Percentiles rank a stretch among this genome's conserved stretches.
Conservation (phyloP, 192 early-diverging fungal species). For the Coemansia sp. region DNA sequence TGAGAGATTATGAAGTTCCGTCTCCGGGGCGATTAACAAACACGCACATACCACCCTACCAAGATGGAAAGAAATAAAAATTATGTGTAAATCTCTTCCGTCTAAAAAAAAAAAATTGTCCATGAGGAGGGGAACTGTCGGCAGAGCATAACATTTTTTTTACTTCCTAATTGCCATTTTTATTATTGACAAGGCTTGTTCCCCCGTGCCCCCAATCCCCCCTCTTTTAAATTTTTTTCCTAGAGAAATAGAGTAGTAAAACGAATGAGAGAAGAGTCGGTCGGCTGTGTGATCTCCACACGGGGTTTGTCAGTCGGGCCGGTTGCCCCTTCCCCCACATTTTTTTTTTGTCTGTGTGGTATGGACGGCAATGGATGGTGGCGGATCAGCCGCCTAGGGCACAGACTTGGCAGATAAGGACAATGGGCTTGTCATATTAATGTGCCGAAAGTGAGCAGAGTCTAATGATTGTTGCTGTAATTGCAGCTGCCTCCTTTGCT, state of each 20-base stretch:
- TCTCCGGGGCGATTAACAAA: not conserved
- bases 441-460: conserved; percentile 16
- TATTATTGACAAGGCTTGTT: not conserved
- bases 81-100: not conserved
- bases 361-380: conserved; percentile 5
- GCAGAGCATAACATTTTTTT: not conserved
- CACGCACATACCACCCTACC: not conserved
- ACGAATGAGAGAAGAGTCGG: not conserved
- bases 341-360: not conserved
- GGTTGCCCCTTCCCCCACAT: not conserved
- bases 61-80: not conserved
- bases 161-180: not conserved
- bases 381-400: conserved; percentile 7
- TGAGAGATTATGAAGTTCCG: conserved; percentile 1
- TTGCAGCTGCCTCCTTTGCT: conserved; percentile 32
- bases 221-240: not conserved
- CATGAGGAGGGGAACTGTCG: not conserved
- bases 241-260: not conserved
- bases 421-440: conserved; percentile 3
- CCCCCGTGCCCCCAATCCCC: not conserved
- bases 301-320: not conserved
- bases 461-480: conserved; percentile 56
- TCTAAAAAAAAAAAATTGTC: not conserved
- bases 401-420: conserved; percentile 1
- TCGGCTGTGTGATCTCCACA: not conserved